Evolutionary conservation across 2,329 filamentous ascomycete genomes (phyloP), one percentile per base, ranked within the genome.

Genomic region (Aspergillus sp.): DNA sequence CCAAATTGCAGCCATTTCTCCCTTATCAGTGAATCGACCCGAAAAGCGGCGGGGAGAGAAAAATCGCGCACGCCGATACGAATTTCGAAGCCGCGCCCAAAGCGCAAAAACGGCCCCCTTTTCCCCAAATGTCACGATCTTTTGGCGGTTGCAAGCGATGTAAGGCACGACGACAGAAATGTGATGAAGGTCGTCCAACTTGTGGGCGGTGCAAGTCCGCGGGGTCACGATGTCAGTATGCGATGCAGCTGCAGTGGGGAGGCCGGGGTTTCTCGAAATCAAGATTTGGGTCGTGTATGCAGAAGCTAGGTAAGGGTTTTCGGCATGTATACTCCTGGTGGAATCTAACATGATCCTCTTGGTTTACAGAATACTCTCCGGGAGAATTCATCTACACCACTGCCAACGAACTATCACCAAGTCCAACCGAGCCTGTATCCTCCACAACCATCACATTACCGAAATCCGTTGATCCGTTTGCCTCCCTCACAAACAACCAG

Each of bases 141-240:
- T 75, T 76, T 51, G 72, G 68, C 51, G 76, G 76, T n/a, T 78
- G 76, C 67, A 73, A 72, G 60, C 70, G 76, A 65, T 77, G 76
- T 73, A 77, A 76, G 66, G 67, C 71, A 49, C 74, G 76, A 39
- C 73, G 76, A 53, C 74, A 78, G 61, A 78, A 78, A 73, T 79
- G 77, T 66, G 76, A 79, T 60, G 77, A 79, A 64, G 66, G 69
- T 52, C 71, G 71, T 57, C 77, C 77, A 25, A 68, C 62, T 49
- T 79, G 77, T 65, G 68, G 70, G 12, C 72, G 76, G 57, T 78
- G 76, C 62, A 67, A 70, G 63, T 62, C 67, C 44, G 74, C 75
- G n/a, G 69, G 68, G 33, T 66, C 66, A 49, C 66, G 70, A 51
- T 77, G 75, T 63, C 70, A 71, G 60, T 77, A 77, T 70, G 67